Base-by-base conservation (phyloP, 2,329 filamentous ascomycete genomes). In the Phoma sp. region DNA sequence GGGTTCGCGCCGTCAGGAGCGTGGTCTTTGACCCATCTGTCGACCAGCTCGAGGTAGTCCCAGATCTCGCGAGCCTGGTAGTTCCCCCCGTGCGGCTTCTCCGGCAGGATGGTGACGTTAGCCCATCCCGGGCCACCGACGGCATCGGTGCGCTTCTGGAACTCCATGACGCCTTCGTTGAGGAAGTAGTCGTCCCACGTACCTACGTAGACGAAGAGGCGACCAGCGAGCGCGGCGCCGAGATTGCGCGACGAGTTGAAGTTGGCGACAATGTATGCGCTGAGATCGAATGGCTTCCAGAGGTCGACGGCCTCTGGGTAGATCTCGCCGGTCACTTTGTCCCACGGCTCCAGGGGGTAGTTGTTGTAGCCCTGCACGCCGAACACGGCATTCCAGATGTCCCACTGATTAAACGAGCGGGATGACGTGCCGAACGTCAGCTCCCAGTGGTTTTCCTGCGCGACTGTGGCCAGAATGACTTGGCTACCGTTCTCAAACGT, bases 321-420 rank as follows among this genome's bases (percentile, higher is more conserved):
- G 6, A 77, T 73, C 31, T 76, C 73, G 13, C 74, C 74, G 0
- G 73, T 75, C 24, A 75, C 71, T 50, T 76, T 76, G 54, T 77
- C 70, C 75, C 75, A 76, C 0, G 75, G 67, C 56, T 74, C 74
- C 7, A 77, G 69, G 8, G 74, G 74, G 43, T 77, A 76, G 33
- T 67, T 62, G 57, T 76, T 76, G 39, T 68, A 64, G 4, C 74
- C 74, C 40, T 76, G 74, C 0, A 65, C 68, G 7, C 72, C 70
- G 22, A 76, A 77, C 1, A 77, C 72, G 8, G 74, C 71, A 25
- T 74, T 70, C 74, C 74, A 77, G 15, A 74, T 38, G 50, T 77
- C 74, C 74, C 73, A 76, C 45, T 77, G 74, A 17, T 65, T 60
- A 25, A 54, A 64, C 1, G 72, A 75, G 29, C 74, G 72, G 0